These are phyloP conservation scores for Lanzia echinophila DNA, from an alignment of 2,329 filamentous ascomycete species.

Conservation along the genomic window DNA sequence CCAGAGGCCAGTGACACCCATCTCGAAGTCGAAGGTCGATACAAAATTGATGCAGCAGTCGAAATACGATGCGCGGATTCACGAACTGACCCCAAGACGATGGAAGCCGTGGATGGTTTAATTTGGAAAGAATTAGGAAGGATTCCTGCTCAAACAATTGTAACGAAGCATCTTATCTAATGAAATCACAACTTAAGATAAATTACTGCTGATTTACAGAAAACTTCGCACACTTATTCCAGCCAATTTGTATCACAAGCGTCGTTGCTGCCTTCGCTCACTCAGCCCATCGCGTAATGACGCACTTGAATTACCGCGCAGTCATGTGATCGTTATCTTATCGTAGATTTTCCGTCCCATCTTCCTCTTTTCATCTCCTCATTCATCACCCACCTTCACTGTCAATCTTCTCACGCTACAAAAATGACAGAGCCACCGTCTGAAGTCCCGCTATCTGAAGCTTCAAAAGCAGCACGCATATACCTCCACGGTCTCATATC, in stretches of 20 bases:
- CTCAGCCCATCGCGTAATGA: constrained; percentile 3
- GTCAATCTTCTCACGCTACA: no score
- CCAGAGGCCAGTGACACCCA: constrained; percentile 99
- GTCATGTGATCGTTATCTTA: constrained; percentile 14
- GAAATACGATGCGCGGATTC: no score
- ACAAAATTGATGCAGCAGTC: neutral
- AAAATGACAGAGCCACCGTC: neutral
- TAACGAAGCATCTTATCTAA: no score
- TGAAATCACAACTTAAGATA: no score
- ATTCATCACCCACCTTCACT: neutral
- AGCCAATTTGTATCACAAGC: neutral
- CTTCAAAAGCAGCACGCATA: constrained; percentile 42
- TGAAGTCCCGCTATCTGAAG: constrained; percentile 6
- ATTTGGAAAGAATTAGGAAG: no score
- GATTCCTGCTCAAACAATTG: no score
- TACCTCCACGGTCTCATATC: constrained; percentile 65
- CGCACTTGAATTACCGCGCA: constrained; percentile 3
- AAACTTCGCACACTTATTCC: no score
- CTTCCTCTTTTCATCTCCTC: neutral
- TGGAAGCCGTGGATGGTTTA: no score
- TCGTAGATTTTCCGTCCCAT: neutral
- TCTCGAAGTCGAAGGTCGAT: constrained; percentile 34
- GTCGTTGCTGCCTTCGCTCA: neutral
- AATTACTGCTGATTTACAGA: no score
- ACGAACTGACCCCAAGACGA: no score